A percentile compares a stretch with the other conserved stretches of the same genome.
These are phyloP conservation scores for Gyromitra esculenta DNA, from an alignment of 2,329 filamentous ascomycete species.

Conservation along the genomic window DNA sequence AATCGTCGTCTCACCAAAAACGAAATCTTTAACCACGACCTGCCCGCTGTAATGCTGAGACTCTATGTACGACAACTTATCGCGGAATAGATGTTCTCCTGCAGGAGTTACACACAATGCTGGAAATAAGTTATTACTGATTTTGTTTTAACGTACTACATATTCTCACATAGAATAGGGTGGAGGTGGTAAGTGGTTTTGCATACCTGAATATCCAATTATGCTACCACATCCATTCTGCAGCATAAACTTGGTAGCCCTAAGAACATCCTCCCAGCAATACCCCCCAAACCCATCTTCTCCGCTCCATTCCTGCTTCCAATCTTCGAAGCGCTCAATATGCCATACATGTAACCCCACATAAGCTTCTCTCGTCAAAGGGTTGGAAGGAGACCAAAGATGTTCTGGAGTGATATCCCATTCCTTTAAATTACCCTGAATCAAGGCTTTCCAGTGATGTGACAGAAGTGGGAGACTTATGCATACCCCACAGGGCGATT, in stretches of 20 bases:
- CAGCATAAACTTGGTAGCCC: constrained; percentile 15
- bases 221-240: constrained; percentile 24
- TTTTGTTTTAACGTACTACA: not conserved
- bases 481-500: constrained; percentile 56
- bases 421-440: constrained; percentile 58
- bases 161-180: not conserved
- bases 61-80: constrained; percentile 21
- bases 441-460: constrained; percentile 58
- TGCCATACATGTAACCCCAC: constrained; percentile 61
- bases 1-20: constrained; percentile 30
- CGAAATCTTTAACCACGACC: constrained; percentile 37
- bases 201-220: constrained; percentile 43
- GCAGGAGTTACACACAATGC: constrained; percentile 44
- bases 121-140: constrained; percentile 5
- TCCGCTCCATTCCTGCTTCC: constrained; percentile 42
- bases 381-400: constrained; percentile 25
- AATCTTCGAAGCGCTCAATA: constrained; percentile 58
- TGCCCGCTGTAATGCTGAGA: constrained; percentile 48
- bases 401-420: constrained; percentile 49
- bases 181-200: not conserved
- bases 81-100: constrained; percentile 41
- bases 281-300: constrained; percentile 32
- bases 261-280: constrained; percentile 29
- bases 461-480: constrained; percentile 59
- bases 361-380: not conserved